Evolutionary conservation across 202 grass and related monocot genomes (phyloP).

Genomic region (Setaria italica): DNA sequence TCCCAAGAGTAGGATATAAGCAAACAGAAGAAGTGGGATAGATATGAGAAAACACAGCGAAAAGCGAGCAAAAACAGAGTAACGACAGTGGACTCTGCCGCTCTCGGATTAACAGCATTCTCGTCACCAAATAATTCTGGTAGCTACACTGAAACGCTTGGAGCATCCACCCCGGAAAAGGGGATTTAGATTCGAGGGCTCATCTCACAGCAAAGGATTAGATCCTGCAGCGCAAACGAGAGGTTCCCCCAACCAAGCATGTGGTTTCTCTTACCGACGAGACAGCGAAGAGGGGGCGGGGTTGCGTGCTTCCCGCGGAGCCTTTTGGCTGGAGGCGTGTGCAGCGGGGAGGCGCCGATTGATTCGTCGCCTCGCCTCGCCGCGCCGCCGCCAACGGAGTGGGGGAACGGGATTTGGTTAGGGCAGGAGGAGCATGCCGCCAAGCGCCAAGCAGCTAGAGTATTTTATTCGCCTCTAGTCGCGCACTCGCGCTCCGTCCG

Average conservation of each 20-base stretch:
- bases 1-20: neutral
- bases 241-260: neutral
- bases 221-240: constrained; percentile 4
- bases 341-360: neutral
- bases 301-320: neutral
- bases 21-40: neutral
- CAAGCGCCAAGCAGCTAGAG: too few species aligned
- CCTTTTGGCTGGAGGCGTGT: neutral
- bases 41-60: neutral
- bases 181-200: neutral
- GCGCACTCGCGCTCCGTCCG: too few species aligned
- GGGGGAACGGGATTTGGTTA: neutral
- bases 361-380: neutral
- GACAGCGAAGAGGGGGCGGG: neutral
- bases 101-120: neutral
- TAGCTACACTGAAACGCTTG: neutral
- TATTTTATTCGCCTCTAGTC: too few species aligned
- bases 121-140: neutral
- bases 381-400: neutral
- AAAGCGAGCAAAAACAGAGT: neutral
- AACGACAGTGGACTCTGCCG: neutral
- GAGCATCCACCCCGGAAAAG: neutral
- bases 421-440: neutral
- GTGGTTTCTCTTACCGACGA: neutral
- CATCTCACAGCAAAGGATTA: neutral